These are phyloP conservation scores for Dactylellina leptospora DNA, from an alignment of 2,329 filamentous ascomycete species.

Conservation along the genomic window DNA sequence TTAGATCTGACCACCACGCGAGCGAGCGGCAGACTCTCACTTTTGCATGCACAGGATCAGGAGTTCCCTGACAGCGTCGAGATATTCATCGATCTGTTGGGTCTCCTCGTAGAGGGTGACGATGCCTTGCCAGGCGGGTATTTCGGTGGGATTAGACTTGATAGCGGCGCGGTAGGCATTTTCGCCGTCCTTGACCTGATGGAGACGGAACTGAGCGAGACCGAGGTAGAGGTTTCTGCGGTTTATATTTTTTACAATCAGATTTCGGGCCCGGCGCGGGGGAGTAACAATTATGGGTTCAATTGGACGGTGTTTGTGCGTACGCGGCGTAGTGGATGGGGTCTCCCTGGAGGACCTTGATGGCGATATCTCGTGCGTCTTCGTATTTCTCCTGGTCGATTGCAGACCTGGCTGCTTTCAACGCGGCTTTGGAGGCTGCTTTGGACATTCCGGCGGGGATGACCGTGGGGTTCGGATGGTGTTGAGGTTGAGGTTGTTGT, in stretches of 20 bases:
- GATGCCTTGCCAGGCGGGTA: conserved; percentile 90
- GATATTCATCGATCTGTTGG: conserved; percentile 77
- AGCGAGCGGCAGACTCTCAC: conserved; percentile 63
- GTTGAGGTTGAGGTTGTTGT: not conserved
- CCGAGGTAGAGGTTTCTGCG: conserved; percentile 82
- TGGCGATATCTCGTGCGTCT: conserved; percentile 75
- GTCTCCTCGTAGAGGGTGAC: conserved; percentile 85
- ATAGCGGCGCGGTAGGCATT: conserved; percentile 75
- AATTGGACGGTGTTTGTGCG: conserved; percentile 27
- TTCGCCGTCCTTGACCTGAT: conserved; percentile 76
- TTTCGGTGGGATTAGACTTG: conserved; percentile 74
- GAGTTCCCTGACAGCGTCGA: conserved; percentile 75
- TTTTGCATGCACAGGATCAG: conserved; percentile 76
- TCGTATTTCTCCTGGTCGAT: conserved; percentile 82
- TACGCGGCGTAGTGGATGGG: conserved; percentile 72
- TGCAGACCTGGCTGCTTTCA: conserved; percentile 82
- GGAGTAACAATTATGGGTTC: not conserved
- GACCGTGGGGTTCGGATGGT: not conserved
- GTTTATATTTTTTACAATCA: not conserved
- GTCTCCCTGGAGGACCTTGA: conserved; percentile 75
- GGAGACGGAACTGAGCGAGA: conserved; percentile 81
- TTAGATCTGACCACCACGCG: conserved; percentile 15
- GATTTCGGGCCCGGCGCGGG: not conserved
- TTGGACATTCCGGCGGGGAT: conserved; percentile 40
- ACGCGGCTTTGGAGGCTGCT: conserved; percentile 55